Evolutionary conservation across 2,329 filamentous ascomycete genomes (phyloP).

Genomic region (Emydomyces testavorans): DNA sequence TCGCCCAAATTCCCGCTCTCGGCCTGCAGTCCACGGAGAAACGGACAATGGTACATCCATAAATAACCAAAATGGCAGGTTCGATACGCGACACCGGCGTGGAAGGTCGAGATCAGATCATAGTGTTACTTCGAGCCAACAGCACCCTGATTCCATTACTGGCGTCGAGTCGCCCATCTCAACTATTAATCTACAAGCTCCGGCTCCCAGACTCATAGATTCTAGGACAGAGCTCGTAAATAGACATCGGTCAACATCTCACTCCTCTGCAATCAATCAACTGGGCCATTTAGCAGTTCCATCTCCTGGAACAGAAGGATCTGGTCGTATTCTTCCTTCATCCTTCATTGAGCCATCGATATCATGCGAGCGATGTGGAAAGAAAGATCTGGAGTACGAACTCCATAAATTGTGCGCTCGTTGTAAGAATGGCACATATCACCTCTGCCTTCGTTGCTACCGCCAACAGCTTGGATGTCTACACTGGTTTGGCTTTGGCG

Average conservation of each 20-base stretch:
- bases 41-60: background rate
- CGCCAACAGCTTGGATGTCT: slow-evolving; percentile 63
- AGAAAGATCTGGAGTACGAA: slow-evolving; percentile 66
- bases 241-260: slow-evolving; percentile 1
- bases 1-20: background rate
- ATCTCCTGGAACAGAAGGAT: slow-evolving; percentile 22
- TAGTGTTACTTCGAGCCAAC: background rate
- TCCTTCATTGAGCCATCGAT: slow-evolving; percentile 61
- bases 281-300: slow-evolving; percentile 14
- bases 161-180: background rate
- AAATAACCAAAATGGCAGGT: background rate
- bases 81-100: background rate
- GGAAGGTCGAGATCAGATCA: slow-evolving; percentile 8
- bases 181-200: background rate
- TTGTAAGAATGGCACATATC: slow-evolving; percentile 61
- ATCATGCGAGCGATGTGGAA: slow-evolving; percentile 59
- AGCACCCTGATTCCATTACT: background rate
- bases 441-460: slow-evolving; percentile 74
- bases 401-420: slow-evolving; percentile 70
- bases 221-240: background rate
- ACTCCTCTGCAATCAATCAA: background rate
- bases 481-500: slow-evolving; percentile 81
- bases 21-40: background rate
- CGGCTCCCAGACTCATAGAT: background rate
- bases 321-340: slow-evolving; percentile 18